Evolutionary conservation across 305 asterid species (phyloP).

Genomic region (Fraxinus greggii): DNA sequence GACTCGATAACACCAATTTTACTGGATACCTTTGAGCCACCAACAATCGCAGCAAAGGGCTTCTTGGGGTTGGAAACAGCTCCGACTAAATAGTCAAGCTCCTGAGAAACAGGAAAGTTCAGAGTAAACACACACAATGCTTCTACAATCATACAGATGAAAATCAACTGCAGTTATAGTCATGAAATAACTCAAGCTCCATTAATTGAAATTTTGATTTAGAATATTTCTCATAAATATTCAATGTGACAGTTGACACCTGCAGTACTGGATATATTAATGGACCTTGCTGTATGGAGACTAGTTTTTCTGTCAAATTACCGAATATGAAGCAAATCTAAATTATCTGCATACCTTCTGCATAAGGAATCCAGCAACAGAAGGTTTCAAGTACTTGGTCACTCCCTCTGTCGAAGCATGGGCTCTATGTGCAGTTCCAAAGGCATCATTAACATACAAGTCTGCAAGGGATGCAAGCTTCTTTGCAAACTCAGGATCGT

Average conservation of each 20-base stretch:
- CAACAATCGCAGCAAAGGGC: slow-evolving; percentile 81
- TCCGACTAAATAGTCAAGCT: slow-evolving; percentile 72
- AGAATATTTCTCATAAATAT: not conserved
- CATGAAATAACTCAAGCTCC: not conserved
- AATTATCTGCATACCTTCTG: slow-evolving; percentile 29
- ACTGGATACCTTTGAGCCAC: slow-evolving; percentile 69
- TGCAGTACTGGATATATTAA: not conserved
- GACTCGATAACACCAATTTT: slow-evolving; percentile 73
- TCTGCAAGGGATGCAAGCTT: slow-evolving; percentile 42
- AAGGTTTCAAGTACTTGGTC: slow-evolving; percentile 40
- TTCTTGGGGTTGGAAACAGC: slow-evolving; percentile 65
- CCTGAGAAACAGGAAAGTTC: slow-evolving; percentile 39
- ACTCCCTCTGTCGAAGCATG: slow-evolving; percentile 42
- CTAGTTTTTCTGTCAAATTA: not conserved
- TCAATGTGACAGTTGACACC: not conserved
- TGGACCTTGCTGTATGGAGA: not conserved
- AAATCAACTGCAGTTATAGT: not conserved
- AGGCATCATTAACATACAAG: slow-evolving; percentile 40
- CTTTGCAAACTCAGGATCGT: slow-evolving; percentile 42
- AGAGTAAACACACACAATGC: not conserved
- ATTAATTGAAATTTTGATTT: not conserved
- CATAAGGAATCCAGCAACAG: slow-evolving; percentile 48
- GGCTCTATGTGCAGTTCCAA: slow-evolving; percentile 45
- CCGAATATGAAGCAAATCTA: not conserved
- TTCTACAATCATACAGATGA: slow-evolving; percentile 1